These are phyloP conservation scores for Streptanthus diversifolius DNA, from an alignment of 345 rosid genomes.

Conservation along the genomic window DNA sequence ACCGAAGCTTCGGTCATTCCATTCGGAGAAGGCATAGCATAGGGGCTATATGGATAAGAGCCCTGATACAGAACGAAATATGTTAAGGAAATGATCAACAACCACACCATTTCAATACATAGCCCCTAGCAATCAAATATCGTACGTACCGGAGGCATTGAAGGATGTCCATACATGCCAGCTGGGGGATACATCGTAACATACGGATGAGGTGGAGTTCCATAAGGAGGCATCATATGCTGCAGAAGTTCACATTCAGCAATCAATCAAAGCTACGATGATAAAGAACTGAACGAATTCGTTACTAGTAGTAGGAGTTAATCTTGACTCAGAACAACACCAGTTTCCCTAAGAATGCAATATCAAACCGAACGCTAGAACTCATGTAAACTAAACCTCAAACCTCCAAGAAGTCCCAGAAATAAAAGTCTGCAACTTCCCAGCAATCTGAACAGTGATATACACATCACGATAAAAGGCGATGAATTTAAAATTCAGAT, in stretches of 20 bases:
- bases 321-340: background rate
- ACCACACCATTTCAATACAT: slow-evolving; percentile 1
- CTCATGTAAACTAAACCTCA: background rate
- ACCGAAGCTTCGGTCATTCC: slow-evolving; percentile 78
- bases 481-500: background rate
- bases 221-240: slow-evolving; percentile 99
- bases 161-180: slow-evolving; percentile 93
- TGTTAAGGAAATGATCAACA: background rate
- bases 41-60: slow-evolving; percentile 93
- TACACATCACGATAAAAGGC: background rate
- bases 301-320: background rate
- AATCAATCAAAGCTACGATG: slow-evolving; percentile 4
- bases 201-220: slow-evolving; percentile 95
- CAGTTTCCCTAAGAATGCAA: background rate
- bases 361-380: background rate
- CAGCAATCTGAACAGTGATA: background rate
- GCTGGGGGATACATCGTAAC: slow-evolving; percentile 99
- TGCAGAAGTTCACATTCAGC: slow-evolving; percentile 37
- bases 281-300: background rate
- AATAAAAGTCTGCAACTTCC: background rate
- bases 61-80: slow-evolving; percentile 48
- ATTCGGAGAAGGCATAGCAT: slow-evolving; percentile 94
- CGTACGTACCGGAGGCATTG: slow-evolving; percentile 85
- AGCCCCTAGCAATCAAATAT: slow-evolving; percentile 10
- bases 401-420: background rate